phyloP scores from a whole-genome alignment of 2,329 filamentous ascomycete species.

The Aspergillus quadricinctus region DNA sequence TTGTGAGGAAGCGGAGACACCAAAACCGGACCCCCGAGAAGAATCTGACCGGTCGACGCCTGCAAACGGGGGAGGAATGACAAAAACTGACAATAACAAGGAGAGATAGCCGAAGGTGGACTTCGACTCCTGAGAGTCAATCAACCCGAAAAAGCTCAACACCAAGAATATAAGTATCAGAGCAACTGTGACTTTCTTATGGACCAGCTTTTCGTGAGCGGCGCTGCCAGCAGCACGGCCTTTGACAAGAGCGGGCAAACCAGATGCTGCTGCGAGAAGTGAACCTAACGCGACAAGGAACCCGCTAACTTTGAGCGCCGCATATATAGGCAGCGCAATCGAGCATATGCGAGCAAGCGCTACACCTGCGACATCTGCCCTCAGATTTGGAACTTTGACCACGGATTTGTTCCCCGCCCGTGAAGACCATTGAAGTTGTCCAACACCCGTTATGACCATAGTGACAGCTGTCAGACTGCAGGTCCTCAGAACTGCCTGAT shows the following conservation, averaged over 20 bases:
- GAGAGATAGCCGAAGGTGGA: conserved; percentile 46
- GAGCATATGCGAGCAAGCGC: conserved; percentile 35
- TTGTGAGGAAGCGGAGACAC: conserved; percentile 9
- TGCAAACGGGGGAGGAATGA: conserved; percentile 47
- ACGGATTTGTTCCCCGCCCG: conserved; percentile 3
- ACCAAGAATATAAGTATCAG: conserved; percentile 21
- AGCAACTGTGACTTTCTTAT: conserved; percentile 25
- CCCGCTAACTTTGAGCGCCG: conserved; percentile 52
- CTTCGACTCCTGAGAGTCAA: conserved; percentile 31
- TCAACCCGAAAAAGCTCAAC: conserved; percentile 26
- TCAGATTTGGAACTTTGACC: conserved; percentile 16
- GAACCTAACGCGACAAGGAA: conserved; percentile 50
- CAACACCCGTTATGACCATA: conserved; percentile 27
- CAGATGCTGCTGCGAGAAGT: conserved; percentile 44
- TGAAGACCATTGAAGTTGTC: conserved; percentile 18
- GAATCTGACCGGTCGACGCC: conserved; percentile 14
- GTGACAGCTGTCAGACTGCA: conserved; percentile 27
- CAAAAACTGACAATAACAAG: conserved; percentile 43
- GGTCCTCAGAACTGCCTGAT: conserved; percentile 19
- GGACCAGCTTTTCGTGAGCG: conserved; percentile 17
- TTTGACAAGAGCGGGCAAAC: conserved; percentile 31
- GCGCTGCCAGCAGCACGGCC: conserved; percentile 7
- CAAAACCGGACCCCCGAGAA: conserved; percentile 20
- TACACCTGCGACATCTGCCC: conserved; percentile 9
- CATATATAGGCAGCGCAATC: conserved; percentile 53